Conservation (phyloP, 257 asterid genomes). For the Verbascum thapsus region DNA sequence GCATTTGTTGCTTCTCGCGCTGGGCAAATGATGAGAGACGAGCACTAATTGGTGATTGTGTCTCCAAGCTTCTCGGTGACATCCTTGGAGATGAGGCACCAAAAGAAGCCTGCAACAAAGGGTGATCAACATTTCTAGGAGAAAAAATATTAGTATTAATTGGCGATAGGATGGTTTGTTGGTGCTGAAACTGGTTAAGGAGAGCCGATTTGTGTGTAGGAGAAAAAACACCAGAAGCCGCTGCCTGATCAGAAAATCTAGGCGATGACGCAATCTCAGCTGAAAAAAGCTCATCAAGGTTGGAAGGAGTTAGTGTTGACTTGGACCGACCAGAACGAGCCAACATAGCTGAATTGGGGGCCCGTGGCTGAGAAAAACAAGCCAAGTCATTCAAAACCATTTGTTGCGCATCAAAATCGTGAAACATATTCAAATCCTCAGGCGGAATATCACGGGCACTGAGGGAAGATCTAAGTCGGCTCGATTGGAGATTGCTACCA, state of each 20-base stretch:
- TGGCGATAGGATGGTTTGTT: conserved; percentile 69
- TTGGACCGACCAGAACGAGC: conserved; percentile 56
- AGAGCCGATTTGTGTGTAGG: conserved; percentile 76
- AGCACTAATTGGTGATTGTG: conserved; percentile 74
- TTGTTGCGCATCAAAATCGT: conserved; percentile 71
- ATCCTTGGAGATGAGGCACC: conserved; percentile 84
- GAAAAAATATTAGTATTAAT: conserved; percentile 67
- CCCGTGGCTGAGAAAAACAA: conserved; percentile 53
- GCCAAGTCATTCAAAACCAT: conserved; percentile 61
- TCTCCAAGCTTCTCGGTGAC: conserved; percentile 83
- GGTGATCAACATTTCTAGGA: conserved; percentile 72
- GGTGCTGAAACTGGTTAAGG: conserved; percentile 78
- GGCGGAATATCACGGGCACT: conserved; percentile 84
- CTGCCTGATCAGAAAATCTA: conserved; percentile 67
- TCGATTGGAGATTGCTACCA: conserved; percentile 87
- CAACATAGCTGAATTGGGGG: conserved; percentile 57
- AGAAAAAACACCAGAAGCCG: conserved; percentile 66
- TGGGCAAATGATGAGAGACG: conserved; percentile 60
- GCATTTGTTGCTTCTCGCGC: conserved; percentile 72
- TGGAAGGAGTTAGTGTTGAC: conserved; percentile 73
- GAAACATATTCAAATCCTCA: conserved; percentile 49
- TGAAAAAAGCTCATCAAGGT: conserved; percentile 85
- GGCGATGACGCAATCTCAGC: conserved; percentile 77
- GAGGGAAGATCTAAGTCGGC: conserved; percentile 87
- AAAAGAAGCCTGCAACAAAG: conserved; percentile 74